Percentiles rank a stretch among this genome's conserved stretches.
phyloP scores from a whole-genome alignment of 495 filamentous ascomycete genomes.

The Cercophora samala region DNA sequence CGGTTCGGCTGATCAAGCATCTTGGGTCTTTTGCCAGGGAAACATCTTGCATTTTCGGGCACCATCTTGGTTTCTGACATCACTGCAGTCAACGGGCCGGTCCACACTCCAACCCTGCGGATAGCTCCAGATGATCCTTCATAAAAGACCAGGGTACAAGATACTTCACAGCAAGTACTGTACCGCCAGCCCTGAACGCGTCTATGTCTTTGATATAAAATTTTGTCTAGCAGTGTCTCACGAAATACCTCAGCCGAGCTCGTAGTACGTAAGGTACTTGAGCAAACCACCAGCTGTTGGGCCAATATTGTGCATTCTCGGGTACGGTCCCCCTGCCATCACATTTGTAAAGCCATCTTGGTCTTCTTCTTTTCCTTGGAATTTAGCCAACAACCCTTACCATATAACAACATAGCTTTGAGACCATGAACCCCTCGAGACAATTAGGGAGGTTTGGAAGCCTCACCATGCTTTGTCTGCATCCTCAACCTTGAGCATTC shows the following conservation, averaged over 20 bases:
- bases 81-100: conserved; percentile 23
- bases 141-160: background rate
- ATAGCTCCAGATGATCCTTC: background rate
- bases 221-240: background rate
- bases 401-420: too few species aligned
- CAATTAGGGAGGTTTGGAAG: too few species aligned
- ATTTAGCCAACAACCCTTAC: background rate
- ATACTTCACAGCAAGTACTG: background rate
- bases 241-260: background rate
- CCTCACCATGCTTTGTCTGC: too few species aligned
- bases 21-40: conserved; percentile 16
- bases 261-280: background rate
- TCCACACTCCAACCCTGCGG: conserved; percentile 21
- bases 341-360: background rate
- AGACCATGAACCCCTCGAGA: too few species aligned
- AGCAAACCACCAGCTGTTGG: too few species aligned
- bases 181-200: background rate
- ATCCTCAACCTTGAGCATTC: too few species aligned
- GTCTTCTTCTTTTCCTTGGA: background rate
- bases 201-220: too few species aligned
- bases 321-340: background rate
- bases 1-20: background rate
- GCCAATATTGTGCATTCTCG: too few species aligned
- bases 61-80: conserved; percentile 21
- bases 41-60: conserved; percentile 26